A percentile compares a stretch with the other conserved stretches of the same genome.
Conservation (phyloP, 2,329 filamentous ascomycete genomes). For the Botrytis cinerea region DNA sequence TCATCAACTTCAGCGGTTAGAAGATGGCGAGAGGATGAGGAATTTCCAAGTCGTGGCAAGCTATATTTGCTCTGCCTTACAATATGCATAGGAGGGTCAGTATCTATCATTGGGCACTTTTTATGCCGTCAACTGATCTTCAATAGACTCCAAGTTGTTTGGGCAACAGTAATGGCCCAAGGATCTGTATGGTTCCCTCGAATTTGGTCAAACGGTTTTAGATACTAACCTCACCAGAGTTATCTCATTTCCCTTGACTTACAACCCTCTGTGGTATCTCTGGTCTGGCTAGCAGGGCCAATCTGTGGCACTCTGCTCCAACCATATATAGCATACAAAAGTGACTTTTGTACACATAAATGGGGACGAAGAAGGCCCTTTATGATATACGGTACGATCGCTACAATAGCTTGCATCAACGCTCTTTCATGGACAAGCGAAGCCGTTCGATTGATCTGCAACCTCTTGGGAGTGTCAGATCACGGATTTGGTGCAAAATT, state of each 20-base stretch:
- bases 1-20: background rate
- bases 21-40: background rate
- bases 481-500: background rate
- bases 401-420: slow-evolving; percentile 48
- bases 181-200: background rate
- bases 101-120: background rate
- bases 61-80: background rate
- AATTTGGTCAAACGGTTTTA: background rate
- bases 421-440: background rate
- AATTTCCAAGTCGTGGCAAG: slow-evolving; percentile 7
- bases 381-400: slow-evolving; percentile 51
- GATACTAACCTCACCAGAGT: background rate
- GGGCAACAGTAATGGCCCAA: slow-evolving; percentile 5
- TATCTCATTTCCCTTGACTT: slow-evolving; percentile 5
- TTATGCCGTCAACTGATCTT: background rate
- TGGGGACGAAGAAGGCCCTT: slow-evolving; percentile 53
- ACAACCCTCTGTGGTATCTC: background rate
- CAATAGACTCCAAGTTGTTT: background rate
- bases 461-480: background rate
- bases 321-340: slow-evolving; percentile 55
- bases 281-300: slow-evolving; percentile 54
- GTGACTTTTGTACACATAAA: slow-evolving; percentile 49
- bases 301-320: slow-evolving; percentile 55
- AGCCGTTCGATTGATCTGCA: background rate
- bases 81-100: slow-evolving; percentile 6